These are phyloP conservation scores for Fusarium drepaniforme DNA, from an alignment of 2,329 filamentous ascomycete genomes.

Conservation along the genomic window DNA sequence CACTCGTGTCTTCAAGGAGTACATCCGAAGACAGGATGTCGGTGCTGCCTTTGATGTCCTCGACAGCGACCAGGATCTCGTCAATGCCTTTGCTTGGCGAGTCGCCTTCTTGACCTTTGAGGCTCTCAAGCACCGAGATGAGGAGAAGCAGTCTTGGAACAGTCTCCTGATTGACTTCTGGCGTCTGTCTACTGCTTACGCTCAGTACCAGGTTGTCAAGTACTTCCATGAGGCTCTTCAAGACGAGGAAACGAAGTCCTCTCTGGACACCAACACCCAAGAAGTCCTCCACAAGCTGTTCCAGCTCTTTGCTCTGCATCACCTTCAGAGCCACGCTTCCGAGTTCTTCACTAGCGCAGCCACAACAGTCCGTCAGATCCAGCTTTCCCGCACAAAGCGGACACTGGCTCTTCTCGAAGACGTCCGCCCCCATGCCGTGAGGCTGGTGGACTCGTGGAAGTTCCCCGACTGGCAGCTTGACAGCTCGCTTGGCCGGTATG, in stretches of 20 bases:
- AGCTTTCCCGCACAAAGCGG: conserved; percentile 73
- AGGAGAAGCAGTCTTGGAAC: conserved; percentile 83
- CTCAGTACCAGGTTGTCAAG: conserved; percentile 83
- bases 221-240: conserved; percentile 68
- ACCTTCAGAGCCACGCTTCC: conserved; percentile 73
- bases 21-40: conserved; percentile 74
- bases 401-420: conserved; percentile 79
- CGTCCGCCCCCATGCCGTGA: conserved; percentile 78
- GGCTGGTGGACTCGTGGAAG: conserved; percentile 79
- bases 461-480: conserved; percentile 86
- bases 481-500: conserved; percentile 75
- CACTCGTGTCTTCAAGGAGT: conserved; percentile 71
- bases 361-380: conserved; percentile 79
- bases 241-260: conserved; percentile 60
- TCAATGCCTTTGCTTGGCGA: conserved; percentile 81
- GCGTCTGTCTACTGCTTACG: conserved; percentile 80
- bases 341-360: conserved; percentile 81
- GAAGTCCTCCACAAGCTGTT: conserved; percentile 78
- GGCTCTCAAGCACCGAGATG: conserved; percentile 78
- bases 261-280: conserved; percentile 69
- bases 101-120: conserved; percentile 81
- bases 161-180: conserved; percentile 83
- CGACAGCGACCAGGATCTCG: conserved; percentile 76
- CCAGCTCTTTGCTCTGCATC: conserved; percentile 80
- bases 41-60: conserved; percentile 82